A percentile compares a stretch with the other conserved stretches of the same genome.
These are phyloP conservation scores for Xerophyta viscosa DNA, from an alignment of 106 monocot species.

Conservation along the genomic window DNA sequence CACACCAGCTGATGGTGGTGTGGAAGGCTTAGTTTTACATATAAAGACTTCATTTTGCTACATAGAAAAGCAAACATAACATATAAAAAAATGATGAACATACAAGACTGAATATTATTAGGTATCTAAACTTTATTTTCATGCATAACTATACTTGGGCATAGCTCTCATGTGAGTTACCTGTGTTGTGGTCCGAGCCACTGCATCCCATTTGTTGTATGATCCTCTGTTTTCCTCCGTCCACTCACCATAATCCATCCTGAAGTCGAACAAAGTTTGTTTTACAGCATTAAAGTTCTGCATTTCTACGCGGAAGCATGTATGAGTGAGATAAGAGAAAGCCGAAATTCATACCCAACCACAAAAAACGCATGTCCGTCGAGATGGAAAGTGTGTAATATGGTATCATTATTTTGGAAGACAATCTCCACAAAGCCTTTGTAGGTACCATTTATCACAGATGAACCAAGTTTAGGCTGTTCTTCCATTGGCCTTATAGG, in stretches of 20 bases:
- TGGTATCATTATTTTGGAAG: constrained; percentile 5
- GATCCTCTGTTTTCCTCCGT: constrained; percentile 1
- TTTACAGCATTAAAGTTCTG: too few relatives aligned
- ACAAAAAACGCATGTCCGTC: constrained; percentile 7
- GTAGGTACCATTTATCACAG: constrained; percentile 5
- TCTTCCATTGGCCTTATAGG: constrained; percentile 1
- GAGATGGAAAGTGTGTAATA: constrained; percentile 2
- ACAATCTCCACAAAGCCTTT: constrained; percentile 2
- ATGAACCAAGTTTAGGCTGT: constrained; percentile 3
- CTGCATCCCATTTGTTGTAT: constrained; percentile 4
- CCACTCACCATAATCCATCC: constrained; percentile 12
- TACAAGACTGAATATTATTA: too few relatives aligned
- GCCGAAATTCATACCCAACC: constrained; percentile 6
- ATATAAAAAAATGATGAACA: too few relatives aligned
- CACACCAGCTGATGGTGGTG: too few relatives aligned
- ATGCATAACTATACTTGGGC: too few relatives aligned
- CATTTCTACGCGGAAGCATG: too few relatives aligned
- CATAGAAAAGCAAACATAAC: too few relatives aligned
- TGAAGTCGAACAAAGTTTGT: neutral
- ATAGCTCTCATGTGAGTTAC: too few relatives aligned
- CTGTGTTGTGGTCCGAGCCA: constrained; percentile 1
- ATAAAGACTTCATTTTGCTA: too few relatives aligned
- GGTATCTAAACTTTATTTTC: too few relatives aligned
- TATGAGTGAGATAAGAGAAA: too few relatives aligned
- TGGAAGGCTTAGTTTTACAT: too few relatives aligned